These are phyloP conservation scores for Scheffersomyces ergatensis DNA, from an alignment of 805 yeast species.

Conservation along the genomic window DNA sequence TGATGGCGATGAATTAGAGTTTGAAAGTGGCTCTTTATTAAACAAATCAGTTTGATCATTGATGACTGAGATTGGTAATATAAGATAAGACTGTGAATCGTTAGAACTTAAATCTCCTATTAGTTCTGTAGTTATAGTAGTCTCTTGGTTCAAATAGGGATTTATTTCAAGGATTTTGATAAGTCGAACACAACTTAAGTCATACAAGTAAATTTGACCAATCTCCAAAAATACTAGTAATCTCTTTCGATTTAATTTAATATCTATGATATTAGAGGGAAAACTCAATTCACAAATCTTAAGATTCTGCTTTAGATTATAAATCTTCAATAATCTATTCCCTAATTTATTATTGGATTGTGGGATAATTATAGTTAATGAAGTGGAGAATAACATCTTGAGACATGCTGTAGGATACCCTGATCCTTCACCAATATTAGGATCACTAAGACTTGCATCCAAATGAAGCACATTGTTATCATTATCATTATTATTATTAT, in stretches of 20 bases:
- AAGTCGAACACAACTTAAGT: slow-evolving; percentile 84
- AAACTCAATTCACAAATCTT: slow-evolving; percentile 85
- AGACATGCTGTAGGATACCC: slow-evolving; percentile 27
- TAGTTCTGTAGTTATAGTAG: slow-evolving; percentile 10
- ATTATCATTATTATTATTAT: slow-evolving; percentile 6
- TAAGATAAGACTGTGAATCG: slow-evolving; percentile 33
- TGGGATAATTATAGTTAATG: slow-evolving; percentile 40
- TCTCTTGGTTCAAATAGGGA: slow-evolving; percentile 5
- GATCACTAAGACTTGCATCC: background rate
- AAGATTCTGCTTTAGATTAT: slow-evolving; percentile 38
- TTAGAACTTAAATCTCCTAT: slow-evolving; percentile 33
- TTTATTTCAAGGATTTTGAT: slow-evolving; percentile 41
- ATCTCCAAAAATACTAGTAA: slow-evolving; percentile 68
- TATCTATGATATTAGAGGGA: slow-evolving; percentile 69
- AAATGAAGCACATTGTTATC: background rate
- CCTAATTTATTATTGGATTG: slow-evolving; percentile 17
- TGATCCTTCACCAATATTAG: slow-evolving; percentile 4
- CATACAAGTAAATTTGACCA: slow-evolving; percentile 85
- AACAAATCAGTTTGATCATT: slow-evolving; percentile 31
- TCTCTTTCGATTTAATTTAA: slow-evolving; percentile 78
- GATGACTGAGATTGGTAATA: slow-evolving; percentile 29
- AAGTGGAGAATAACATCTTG: slow-evolving; percentile 40
- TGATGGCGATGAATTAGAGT: background rate
- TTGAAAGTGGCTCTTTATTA: slow-evolving; percentile 11
- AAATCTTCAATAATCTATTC: slow-evolving; percentile 33